Percentiles rank a stretch among this genome's conserved stretches.
Evolutionary conservation across 495 filamentous ascomycete genomes (phyloP).

Genomic region (Corynascus novoguineensis): DNA sequence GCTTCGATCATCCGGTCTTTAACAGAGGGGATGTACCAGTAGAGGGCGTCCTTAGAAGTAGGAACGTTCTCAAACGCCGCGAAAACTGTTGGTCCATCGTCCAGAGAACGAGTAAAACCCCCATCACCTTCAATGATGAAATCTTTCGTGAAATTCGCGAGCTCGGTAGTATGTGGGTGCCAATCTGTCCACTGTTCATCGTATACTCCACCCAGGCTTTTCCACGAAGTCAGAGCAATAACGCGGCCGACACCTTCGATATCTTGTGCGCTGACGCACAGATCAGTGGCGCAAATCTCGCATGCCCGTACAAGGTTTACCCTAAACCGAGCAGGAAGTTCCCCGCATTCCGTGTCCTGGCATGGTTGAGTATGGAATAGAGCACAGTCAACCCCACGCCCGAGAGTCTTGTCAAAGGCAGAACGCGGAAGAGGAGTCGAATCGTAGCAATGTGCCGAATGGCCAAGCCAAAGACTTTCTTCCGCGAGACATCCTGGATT

Average conservation of each 20-base stretch:
- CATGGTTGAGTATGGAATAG: background rate
- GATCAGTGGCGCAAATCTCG: background rate
- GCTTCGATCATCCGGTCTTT: too few relatives aligned
- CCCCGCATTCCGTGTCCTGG: background rate
- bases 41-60: too few relatives aligned
- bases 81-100: background rate
- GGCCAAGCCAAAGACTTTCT: background rate
- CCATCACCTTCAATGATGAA: background rate
- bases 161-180: background rate
- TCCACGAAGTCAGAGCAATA: background rate
- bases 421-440: background rate
- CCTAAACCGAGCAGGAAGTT: background rate
- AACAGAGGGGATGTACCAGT: too few relatives aligned
- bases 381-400: background rate
- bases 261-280: background rate
- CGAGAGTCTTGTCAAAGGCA: background rate
- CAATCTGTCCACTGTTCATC: background rate
- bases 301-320: constrained; percentile 1
- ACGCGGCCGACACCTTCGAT: background rate
- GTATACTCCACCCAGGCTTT: constrained; percentile 1
- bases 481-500: too few relatives aligned
- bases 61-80: background rate
- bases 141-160: too few relatives aligned
- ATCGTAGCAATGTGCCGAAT: background rate
- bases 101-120: background rate